Conservation (phyloP, 495 filamentous ascomycete species). For the Trichocladium uniseriatum region DNA sequence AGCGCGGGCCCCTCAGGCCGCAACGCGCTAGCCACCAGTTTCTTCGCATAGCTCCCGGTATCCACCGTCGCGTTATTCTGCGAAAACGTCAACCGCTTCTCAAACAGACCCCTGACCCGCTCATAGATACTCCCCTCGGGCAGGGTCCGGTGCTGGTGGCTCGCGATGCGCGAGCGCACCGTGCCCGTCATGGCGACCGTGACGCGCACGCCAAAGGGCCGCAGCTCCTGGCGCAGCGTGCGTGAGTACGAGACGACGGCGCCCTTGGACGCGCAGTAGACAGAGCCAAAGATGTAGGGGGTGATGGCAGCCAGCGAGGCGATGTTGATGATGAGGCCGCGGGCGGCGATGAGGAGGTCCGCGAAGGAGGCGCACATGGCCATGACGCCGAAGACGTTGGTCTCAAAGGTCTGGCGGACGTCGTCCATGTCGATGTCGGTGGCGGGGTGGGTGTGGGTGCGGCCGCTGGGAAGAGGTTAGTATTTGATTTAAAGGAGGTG, state of each 20-base stretch:
- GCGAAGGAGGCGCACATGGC: conserved; percentile 46
- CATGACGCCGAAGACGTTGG: conserved; percentile 54
- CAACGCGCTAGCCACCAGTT: conserved; percentile 31
- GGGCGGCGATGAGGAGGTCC: conserved; percentile 42
- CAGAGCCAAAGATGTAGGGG: conserved; percentile 38
- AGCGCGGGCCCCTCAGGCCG: conserved; percentile 25
- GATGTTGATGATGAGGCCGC: conserved; percentile 49
- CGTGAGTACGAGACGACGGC: conserved; percentile 43
- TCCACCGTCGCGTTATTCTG: conserved; percentile 35
- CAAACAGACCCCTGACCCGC: conserved; percentile 32
- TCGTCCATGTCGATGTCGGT: conserved; percentile 44
- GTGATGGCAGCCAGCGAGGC: conserved; percentile 40
- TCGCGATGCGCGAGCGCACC: conserved; percentile 38
- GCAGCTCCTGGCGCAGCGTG: conserved; percentile 44
- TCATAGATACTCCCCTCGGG: conserved; percentile 35
- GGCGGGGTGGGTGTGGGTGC: conserved; percentile 41
- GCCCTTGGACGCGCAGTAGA: conserved; percentile 47
- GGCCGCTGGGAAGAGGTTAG: conserved; percentile 30
- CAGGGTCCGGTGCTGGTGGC: conserved; percentile 28
- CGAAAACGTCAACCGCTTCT: conserved; percentile 36
- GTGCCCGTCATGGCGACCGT: conserved; percentile 45
- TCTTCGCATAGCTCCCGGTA: conserved; percentile 31
- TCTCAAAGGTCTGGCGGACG: conserved; percentile 48
- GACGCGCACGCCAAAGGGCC: conserved; percentile 46
- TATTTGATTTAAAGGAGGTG: no score